Evolutionary conservation across 2,329 filamentous ascomycete species (phyloP).

Genomic region (Aspergillus proliferans): DNA sequence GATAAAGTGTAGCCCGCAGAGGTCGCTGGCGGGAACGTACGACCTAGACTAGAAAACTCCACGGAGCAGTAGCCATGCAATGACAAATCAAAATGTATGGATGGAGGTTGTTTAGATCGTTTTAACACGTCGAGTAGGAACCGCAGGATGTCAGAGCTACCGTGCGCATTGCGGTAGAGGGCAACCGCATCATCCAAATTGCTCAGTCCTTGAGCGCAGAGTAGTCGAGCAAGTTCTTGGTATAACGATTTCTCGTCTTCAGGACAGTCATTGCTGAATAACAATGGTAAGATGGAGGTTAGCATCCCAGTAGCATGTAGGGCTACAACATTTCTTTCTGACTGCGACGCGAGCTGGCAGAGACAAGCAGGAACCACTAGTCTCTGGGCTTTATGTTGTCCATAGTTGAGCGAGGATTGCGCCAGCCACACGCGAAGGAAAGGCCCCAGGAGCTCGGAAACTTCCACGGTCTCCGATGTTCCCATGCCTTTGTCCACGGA

Average conservation of each 20-base stretch:
- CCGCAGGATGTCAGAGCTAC: conserved; percentile 51
- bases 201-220: conserved; percentile 71
- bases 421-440: conserved; percentile 47
- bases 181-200: conserved; percentile 76
- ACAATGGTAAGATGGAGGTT: conserved; percentile 58
- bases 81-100: conserved; percentile 90
- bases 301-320: conserved; percentile 68
- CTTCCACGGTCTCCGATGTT: conserved; percentile 38
- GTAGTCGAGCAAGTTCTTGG: conserved; percentile 58
- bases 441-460: conserved; percentile 33
- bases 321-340: conserved; percentile 62
- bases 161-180: conserved; percentile 56
- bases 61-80: conserved; percentile 82
- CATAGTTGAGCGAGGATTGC: conserved; percentile 51
- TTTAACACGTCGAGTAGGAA: conserved; percentile 71
- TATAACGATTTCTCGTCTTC: conserved; percentile 54
- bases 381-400: conserved; percentile 24
- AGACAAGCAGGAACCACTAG: conserved; percentile 62
- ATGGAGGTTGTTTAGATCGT: conserved; percentile 69
- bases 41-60: conserved; percentile 79
- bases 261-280: conserved; percentile 54
- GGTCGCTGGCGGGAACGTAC: conserved; percentile 73
- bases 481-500: conserved; percentile 33
- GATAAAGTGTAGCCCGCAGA: conserved; percentile 82
- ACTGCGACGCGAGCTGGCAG: conserved; percentile 52